phyloP scores from a whole-genome alignment of 2,329 filamentous ascomycete genomes.

The Arthrinium puccinioides region DNA sequence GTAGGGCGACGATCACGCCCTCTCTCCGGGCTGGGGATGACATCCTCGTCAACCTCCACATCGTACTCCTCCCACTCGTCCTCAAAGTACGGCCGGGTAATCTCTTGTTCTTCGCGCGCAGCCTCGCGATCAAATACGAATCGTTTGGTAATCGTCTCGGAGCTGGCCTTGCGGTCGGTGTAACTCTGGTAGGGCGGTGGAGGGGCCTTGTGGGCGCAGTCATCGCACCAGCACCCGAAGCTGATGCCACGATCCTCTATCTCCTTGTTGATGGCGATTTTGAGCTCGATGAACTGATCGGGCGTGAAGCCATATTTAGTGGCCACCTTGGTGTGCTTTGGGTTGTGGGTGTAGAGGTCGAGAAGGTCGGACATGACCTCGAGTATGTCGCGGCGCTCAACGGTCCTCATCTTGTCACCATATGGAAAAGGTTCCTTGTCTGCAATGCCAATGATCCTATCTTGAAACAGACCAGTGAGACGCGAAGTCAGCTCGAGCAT shows the following conservation, averaged over 20 bases:
- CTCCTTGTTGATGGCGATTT: constrained; percentile 81
- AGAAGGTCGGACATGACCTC: constrained; percentile 88
- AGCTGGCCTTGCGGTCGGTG: constrained; percentile 26
- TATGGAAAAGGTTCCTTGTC: constrained; percentile 37
- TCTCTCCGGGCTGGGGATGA: constrained; percentile 23
- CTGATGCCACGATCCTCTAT: constrained; percentile 44
- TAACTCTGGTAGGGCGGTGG: constrained; percentile 22
- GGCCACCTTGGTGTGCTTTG: constrained; percentile 67
- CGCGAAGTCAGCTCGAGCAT: constrained; percentile 74
- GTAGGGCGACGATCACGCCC: background rate
- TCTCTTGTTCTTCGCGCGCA: constrained; percentile 62
- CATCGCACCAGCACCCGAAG: constrained; percentile 53
- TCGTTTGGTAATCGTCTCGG: constrained; percentile 54
- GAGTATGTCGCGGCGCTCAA: constrained; percentile 37
- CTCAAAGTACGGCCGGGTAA: constrained; percentile 61
- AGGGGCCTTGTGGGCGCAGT: constrained; percentile 33
- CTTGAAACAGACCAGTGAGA: constrained; percentile 50
- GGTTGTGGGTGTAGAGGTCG: constrained; percentile 86
- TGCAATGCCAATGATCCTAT: constrained; percentile 41
- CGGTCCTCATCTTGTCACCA: too few species aligned
- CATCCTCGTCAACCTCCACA: constrained; percentile 65
- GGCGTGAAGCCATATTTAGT: constrained; percentile 60
- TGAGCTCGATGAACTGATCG: constrained; percentile 77
- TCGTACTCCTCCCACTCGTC: constrained; percentile 72
- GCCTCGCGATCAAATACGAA: constrained; percentile 82